phyloP scores from a whole-genome alignment of 2,329 filamentous ascomycete genomes.

The Cordyceps sp. region DNA sequence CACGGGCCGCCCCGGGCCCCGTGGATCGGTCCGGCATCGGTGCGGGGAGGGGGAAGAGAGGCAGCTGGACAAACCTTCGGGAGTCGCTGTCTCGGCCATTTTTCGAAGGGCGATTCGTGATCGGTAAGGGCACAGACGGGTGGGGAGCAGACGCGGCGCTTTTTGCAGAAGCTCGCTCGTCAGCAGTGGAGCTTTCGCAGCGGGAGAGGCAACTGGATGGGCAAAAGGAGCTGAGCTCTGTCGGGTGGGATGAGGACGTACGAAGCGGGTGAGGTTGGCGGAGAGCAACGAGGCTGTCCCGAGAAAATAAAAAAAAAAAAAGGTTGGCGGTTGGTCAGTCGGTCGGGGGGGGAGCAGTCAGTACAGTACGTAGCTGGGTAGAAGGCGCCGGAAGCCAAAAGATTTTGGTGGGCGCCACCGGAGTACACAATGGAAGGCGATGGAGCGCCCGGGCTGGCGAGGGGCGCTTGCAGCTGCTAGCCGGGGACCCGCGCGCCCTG shows the following conservation, averaged over 20 bases:
- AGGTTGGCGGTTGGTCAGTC: background rate
- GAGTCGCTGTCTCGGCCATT: slow-evolving; percentile 10
- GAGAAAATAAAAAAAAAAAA: background rate
- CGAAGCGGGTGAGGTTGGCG: background rate
- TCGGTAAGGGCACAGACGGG: background rate
- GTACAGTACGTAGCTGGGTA: slow-evolving; percentile 5
- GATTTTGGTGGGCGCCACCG: slow-evolving; percentile 10
- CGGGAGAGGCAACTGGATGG: background rate
- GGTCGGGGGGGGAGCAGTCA: background rate
- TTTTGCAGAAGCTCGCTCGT: background rate
- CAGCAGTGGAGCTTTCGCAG: no score
- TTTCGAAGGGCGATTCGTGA: background rate
- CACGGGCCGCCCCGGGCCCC: no score
- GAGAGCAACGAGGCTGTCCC: background rate
- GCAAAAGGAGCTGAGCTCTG: background rate
- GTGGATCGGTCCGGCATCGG: no score
- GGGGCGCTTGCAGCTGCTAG: background rate
- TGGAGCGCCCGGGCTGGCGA: background rate
- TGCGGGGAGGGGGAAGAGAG: background rate
- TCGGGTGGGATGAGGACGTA: background rate
- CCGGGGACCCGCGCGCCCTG: no score
- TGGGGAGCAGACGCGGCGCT: no score
- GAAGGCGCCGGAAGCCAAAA: slow-evolving; percentile 28
- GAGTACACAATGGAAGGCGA: background rate
- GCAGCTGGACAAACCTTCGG: slow-evolving; percentile 19